A percentile compares a stretch with the other conserved stretches of the same genome.
Conservation (phyloP, 129 eudicot genomes). For the Apium graveolens region DNA sequence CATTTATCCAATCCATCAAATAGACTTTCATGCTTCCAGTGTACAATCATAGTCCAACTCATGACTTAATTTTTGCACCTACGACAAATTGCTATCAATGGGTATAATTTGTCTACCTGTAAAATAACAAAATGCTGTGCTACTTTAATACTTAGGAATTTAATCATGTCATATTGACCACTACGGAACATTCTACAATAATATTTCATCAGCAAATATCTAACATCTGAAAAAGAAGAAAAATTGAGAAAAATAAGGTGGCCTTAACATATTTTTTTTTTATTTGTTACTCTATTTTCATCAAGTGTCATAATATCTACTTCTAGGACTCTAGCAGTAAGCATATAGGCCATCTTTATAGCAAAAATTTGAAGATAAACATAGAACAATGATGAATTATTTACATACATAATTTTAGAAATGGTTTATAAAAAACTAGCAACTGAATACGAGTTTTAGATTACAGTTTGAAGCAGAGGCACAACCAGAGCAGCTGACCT, state of each 20-base stretch:
- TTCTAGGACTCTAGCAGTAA: neutral
- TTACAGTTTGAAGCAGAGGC: constrained; percentile 1
- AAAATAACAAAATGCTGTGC: neutral
- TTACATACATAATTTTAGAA: neutral
- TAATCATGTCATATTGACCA: neutral
- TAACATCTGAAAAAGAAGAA: neutral
- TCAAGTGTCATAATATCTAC: neutral
- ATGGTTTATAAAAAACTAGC: neutral
- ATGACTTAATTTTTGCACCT: neutral
- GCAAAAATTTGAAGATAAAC: neutral
- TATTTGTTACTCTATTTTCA: neutral
- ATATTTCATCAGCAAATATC: neutral
- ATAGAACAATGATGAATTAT: neutral
- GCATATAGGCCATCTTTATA: neutral
- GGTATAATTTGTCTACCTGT: neutral
- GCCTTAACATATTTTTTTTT: neutral
- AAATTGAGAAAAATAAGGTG: too few relatives aligned
- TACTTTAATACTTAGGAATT: neutral
- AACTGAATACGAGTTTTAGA: neutral
- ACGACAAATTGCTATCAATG: neutral
- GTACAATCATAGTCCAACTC: neutral
- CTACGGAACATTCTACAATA: neutral
- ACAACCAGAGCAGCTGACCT: constrained; percentile 4
- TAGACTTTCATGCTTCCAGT: neutral
- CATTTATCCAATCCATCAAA: neutral